phyloP scores from a whole-genome alignment of 345 rosid genomes.

The Zanthoxylum bungeanum region DNA sequence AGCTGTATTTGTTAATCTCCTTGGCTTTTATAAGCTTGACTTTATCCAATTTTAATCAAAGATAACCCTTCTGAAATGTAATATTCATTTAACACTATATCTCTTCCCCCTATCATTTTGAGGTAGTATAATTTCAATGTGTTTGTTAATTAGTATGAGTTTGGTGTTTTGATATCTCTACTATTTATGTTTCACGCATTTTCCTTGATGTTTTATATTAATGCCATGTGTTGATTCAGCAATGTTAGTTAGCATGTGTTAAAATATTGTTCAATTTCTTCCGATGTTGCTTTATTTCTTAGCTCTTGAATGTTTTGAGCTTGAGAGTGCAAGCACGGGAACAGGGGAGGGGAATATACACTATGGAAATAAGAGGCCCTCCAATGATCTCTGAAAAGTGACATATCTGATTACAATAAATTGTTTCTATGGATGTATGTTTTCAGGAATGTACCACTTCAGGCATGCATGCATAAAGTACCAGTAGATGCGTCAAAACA shows the following conservation, averaged over 20 bases:
- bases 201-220: background rate
- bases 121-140: background rate
- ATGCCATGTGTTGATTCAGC: background rate
- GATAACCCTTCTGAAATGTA: background rate
- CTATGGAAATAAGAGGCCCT: background rate
- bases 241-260: background rate
- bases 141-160: background rate
- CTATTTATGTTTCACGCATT: background rate
- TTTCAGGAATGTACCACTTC: conserved; percentile 69
- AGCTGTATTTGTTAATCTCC: no score
- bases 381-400: background rate
- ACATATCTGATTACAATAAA: background rate
- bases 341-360: background rate
- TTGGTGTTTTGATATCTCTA: background rate
- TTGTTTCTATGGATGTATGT: conserved; percentile 3
- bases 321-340: background rate
- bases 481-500: conserved; percentile 49
- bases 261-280: background rate
- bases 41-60: background rate
- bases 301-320: background rate
- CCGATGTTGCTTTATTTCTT: background rate
- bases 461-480: conserved; percentile 80
- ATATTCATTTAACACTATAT: background rate
- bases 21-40: no score
- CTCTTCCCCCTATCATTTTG: background rate